Percentiles rank a stretch among this genome's conserved stretches.
Evolutionary conservation across 495 filamentous ascomycete genomes (phyloP).

Genomic region (Aspergillus baeticus): DNA sequence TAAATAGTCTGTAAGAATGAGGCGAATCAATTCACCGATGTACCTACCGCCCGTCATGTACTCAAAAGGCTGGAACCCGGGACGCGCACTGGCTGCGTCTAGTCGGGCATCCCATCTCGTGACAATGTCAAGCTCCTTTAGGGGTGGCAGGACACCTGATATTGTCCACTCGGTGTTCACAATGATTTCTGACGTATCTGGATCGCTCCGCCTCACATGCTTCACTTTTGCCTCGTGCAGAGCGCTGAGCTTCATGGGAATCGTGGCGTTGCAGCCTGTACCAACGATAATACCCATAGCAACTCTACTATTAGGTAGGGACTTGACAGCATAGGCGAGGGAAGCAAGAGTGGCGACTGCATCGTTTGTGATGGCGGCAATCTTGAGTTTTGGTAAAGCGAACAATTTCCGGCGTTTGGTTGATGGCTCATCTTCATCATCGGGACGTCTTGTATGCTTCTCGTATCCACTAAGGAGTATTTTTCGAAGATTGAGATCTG

Average conservation of each 20-base stretch:
- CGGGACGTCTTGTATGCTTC: slow-evolving; percentile 48
- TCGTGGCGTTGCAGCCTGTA: slow-evolving; percentile 81
- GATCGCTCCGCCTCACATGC: slow-evolving; percentile 35
- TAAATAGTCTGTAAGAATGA: slow-evolving; percentile 69
- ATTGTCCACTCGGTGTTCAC: slow-evolving; percentile 91
- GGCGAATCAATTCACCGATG: slow-evolving; percentile 75
- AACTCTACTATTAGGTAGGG: slow-evolving; percentile 66
- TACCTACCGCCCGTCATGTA: slow-evolving; percentile 86
- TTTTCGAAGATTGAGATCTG: slow-evolving; percentile 67
- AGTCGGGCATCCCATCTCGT: slow-evolving; percentile 71
- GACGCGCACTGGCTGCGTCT: slow-evolving; percentile 63
- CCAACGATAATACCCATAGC: slow-evolving; percentile 81
- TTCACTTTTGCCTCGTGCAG: slow-evolving; percentile 63
- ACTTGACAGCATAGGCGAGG: slow-evolving; percentile 63
- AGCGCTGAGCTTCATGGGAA: slow-evolving; percentile 63
- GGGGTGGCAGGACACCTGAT: slow-evolving; percentile 64
- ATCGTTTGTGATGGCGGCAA: slow-evolving; percentile 80
- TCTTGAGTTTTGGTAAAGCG: slow-evolving; percentile 62
- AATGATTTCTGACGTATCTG: slow-evolving; percentile 59
- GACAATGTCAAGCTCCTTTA: slow-evolving; percentile 60
- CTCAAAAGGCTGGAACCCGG: slow-evolving; percentile 83
- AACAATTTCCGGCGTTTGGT: slow-evolving; percentile 45
- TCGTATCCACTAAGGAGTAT: slow-evolving; percentile 70
- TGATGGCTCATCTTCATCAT: slow-evolving; percentile 45
- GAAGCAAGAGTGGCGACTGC: slow-evolving; percentile 78